Percentiles rank a stretch among this genome's conserved stretches.
Evolutionary conservation across 208 protist genomes (phyloP).

Genomic region (Trichomonas tenax): DNA sequence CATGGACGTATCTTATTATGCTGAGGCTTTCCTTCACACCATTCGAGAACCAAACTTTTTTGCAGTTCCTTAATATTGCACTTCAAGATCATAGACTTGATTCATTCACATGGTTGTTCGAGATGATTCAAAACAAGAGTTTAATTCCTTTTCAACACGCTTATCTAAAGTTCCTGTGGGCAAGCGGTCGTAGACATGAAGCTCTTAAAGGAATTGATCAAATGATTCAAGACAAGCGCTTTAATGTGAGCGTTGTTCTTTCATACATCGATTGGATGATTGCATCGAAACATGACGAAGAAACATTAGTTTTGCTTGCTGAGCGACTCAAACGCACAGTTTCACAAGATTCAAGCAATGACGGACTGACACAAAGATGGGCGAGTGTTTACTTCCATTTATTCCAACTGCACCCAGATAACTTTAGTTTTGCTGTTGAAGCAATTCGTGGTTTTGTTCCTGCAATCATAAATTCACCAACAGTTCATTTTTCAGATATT

Average conservation of each 20-base stretch:
- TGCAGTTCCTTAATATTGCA: not conserved
- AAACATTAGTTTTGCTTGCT: not conserved
- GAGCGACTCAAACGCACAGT: not conserved
- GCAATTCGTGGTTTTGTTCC: not conserved
- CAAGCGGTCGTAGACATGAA: not conserved
- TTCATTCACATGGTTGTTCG: not conserved
- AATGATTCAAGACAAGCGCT: not conserved
- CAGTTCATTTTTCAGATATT: not conserved
- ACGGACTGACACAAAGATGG: not conserved
- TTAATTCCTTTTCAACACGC: not conserved
- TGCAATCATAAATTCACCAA: not conserved
- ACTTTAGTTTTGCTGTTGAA: not conserved
- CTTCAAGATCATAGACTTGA: not conserved
- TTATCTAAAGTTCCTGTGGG: not conserved
- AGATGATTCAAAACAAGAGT: not conserved
- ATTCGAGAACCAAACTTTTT: not conserved
- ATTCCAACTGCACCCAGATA: not conserved
- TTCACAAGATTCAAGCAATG: not conserved
- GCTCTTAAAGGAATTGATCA: not conserved
- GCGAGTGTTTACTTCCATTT: not conserved
- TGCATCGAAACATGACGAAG: not conserved
- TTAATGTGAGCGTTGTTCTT: not conserved
- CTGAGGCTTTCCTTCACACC: not conserved
- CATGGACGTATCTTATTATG: not conserved
- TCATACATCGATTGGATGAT: not conserved